phyloP scores from a whole-genome alignment of 1,284 basidiomycete species.

The Flammula alnicola region DNA sequence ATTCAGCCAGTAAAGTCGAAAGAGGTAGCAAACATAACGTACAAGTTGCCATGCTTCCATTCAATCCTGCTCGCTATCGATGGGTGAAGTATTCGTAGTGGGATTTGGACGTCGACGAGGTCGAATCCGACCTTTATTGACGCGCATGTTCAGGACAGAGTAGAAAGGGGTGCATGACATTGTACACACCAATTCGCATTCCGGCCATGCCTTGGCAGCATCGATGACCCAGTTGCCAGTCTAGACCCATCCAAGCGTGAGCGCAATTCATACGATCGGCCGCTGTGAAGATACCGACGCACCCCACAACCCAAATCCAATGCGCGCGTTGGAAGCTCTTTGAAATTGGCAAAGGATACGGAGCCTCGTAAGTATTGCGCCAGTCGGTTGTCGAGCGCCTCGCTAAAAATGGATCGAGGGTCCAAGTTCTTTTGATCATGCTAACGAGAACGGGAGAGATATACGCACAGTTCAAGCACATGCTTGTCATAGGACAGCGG shows the following conservation, averaged over 20 bases:
- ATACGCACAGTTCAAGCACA: conserved; percentile 66
- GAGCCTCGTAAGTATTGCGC: conserved; percentile 52
- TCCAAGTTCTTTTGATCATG: neutral
- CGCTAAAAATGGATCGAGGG: conserved; percentile 39
- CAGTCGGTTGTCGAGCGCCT: conserved; percentile 61
- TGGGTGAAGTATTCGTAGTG: conserved; percentile 52
- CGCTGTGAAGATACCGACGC: conserved; percentile 28
- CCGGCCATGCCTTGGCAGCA: conserved; percentile 71
- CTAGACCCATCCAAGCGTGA: conserved; percentile 42
- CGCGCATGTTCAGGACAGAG: too few species aligned
- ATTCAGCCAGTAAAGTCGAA: neutral
- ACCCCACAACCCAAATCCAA: conserved; percentile 78
- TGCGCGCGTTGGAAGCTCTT: conserved; percentile 49
- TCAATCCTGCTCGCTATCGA: conserved; percentile 57
- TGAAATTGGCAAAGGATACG: conserved; percentile 60
- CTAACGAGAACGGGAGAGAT: conserved; percentile 3
- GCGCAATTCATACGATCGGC: neutral
- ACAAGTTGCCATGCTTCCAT: conserved; percentile 82
- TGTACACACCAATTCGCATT: conserved; percentile 63
- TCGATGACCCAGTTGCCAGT: conserved; percentile 74
- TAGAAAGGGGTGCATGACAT: too few species aligned
- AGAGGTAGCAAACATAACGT: conserved; percentile 26
- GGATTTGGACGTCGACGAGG: conserved; percentile 71
- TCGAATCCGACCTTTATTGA: conserved; percentile 84
- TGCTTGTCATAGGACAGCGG: conserved; percentile 69